These are phyloP conservation scores for Malassezia psittaci DNA, from an alignment of 1,284 basidiomycete genomes.

Conservation along the genomic window DNA sequence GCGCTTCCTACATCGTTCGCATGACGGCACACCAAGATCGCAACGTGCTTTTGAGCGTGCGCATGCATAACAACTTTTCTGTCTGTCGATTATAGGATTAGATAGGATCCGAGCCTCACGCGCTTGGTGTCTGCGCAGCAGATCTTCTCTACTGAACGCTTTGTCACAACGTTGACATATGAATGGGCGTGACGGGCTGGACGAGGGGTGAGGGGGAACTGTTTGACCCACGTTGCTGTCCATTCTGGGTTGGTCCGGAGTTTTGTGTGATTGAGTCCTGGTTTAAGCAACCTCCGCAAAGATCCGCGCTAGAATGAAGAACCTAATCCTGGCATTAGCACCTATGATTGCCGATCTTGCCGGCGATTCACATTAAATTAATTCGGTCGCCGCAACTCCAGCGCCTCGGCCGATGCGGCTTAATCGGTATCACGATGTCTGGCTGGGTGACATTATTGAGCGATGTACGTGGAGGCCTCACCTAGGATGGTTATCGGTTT, in stretches of 20 bases:
- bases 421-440: constrained; percentile 1
- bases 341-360: no score
- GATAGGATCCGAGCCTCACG: constrained; percentile 10
- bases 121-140: constrained; percentile 12
- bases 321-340: no score
- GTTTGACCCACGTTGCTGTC: no score
- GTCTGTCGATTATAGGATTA: constrained; percentile 6
- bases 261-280: no score
- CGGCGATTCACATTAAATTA: no score
- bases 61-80: constrained; percentile 18
- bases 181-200: background rate
- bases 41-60: constrained; percentile 14
- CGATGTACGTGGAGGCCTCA: constrained; percentile 22
- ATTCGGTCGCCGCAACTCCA: constrained; percentile 4
- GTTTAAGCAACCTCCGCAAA: no score
- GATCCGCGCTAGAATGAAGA: no score
- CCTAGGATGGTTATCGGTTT: constrained; percentile 37
- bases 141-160: constrained; percentile 10
- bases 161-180: constrained; percentile 9
- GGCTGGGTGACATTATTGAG: constrained; percentile 39
- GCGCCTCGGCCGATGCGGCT: constrained; percentile 10
- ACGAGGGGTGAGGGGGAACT: no score
- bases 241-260: no score
- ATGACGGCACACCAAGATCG: constrained; percentile 10
- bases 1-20: constrained; percentile 12